phyloP scores from a whole-genome alignment of 129 eudicot species.

The Tanacetum coccineum region DNA sequence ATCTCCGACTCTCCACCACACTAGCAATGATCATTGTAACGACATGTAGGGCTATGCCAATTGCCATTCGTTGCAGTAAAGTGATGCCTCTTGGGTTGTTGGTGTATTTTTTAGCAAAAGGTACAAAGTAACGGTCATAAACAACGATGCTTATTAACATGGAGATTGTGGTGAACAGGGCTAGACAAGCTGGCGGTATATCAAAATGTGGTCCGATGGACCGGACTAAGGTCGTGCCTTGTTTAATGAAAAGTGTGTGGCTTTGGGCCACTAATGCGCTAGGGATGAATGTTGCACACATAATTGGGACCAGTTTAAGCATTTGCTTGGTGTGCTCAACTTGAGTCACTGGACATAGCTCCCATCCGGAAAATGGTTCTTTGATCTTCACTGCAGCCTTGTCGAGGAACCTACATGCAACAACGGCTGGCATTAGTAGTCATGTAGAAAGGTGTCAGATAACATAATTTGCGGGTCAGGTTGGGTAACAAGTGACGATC shows the following conservation, averaged over 20 bases:
- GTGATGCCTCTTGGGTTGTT: slow-evolving; percentile 59
- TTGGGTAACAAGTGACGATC: no score
- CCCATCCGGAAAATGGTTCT: slow-evolving; percentile 36
- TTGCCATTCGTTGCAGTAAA: slow-evolving; percentile 47
- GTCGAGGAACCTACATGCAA: slow-evolving; percentile 39
- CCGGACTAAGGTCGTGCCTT: slow-evolving; percentile 47
- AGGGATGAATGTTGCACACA: slow-evolving; percentile 43
- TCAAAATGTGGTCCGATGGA: slow-evolving; percentile 30
- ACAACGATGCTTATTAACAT: slow-evolving; percentile 40
- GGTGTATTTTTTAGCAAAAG: slow-evolving; percentile 32
- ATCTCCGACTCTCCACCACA: slow-evolving; percentile 37
- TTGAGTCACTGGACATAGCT: slow-evolving; percentile 46
- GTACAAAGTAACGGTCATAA: slow-evolving; percentile 48
- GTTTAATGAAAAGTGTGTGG: slow-evolving; percentile 49
- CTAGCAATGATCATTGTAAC: slow-evolving; percentile 38
- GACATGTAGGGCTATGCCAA: slow-evolving; percentile 50
- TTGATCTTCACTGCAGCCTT: slow-evolving; percentile 41
- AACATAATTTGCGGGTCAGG: no score
- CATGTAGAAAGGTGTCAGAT: no score
- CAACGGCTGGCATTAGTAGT: not conserved
- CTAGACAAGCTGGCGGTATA: slow-evolving; percentile 52
- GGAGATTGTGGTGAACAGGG: slow-evolving; percentile 46
- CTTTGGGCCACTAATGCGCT: slow-evolving; percentile 39
- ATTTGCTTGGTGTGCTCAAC: slow-evolving; percentile 63
- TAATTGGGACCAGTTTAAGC: slow-evolving; percentile 45